These are phyloP conservation scores for Ophiocytium majus DNA, from an alignment of 352 stramenopile species.

Conservation along the genomic window DNA sequence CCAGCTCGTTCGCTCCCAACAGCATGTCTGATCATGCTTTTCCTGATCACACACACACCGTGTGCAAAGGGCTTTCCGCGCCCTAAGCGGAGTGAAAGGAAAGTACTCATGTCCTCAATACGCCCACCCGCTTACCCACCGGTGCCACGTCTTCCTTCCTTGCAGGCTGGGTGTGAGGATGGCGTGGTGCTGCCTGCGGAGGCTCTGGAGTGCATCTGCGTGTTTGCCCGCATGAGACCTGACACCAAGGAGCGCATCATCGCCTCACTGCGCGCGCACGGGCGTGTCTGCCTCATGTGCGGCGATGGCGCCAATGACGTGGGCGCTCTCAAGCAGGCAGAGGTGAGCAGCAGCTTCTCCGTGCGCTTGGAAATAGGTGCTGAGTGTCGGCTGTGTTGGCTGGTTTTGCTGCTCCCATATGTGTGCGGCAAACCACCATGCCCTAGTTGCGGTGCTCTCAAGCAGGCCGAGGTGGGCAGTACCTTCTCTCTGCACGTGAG, in stretches of 20 bases:
- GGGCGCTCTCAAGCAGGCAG: constrained; percentile 85
- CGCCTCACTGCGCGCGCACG: constrained; percentile 71
- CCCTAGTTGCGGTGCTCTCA: background rate
- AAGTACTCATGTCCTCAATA: too few species aligned
- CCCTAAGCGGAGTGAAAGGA: too few species aligned
- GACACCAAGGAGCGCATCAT: constrained; percentile 97
- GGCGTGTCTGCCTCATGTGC: constrained; percentile 90
- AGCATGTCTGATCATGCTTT: too few species aligned
- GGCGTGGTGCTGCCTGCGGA: constrained; percentile 13
- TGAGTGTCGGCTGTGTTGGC: too few species aligned
- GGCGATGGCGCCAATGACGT: constrained; percentile 99
- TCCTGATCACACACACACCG: too few species aligned
- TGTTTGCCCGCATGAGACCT: constrained; percentile 97
- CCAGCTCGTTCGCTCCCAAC: too few species aligned
- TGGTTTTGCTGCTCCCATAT: too few species aligned
- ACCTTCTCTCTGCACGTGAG: too few species aligned
- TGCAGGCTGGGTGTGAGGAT: background rate
- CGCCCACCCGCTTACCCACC: too few species aligned
- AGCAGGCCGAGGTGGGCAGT: background rate
- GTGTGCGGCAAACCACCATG: too few species aligned
- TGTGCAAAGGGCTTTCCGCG: too few species aligned
- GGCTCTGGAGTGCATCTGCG: constrained; percentile 38
- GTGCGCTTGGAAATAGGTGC: too few species aligned
- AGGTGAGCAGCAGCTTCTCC: constrained; percentile 54
- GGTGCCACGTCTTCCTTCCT: background rate